A percentile compares a stretch with the other conserved stretches of the same genome.
These are phyloP conservation scores for Pythium vanterpoolii DNA, from an alignment of 352 stramenopile genomes.

Conservation along the genomic window DNA sequence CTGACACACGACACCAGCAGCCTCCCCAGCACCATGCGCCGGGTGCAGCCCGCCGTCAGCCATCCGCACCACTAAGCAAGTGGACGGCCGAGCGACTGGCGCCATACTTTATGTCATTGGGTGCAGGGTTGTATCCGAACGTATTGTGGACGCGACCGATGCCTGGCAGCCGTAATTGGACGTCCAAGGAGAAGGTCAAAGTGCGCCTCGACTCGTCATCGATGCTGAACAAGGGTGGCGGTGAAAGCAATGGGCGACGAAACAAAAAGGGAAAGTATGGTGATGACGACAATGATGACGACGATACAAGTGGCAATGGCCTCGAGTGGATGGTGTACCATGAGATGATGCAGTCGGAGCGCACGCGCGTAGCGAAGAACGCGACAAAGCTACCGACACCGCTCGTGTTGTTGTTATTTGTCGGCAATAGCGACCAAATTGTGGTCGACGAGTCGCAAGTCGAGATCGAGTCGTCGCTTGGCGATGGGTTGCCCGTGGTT, in stretches of 20 bases:
- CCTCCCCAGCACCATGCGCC: not conserved
- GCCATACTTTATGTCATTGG: constrained; percentile 64
- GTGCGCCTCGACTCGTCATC: constrained; percentile 62
- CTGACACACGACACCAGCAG: constrained; percentile 13
- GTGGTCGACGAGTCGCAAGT: constrained; percentile 29
- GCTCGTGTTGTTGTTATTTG: constrained; percentile 57
- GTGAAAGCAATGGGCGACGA: constrained; percentile 13
- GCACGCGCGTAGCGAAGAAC: constrained; percentile 63
- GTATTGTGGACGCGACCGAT: constrained; percentile 44
- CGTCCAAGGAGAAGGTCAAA: constrained; percentile 80
- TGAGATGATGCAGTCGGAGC: constrained; percentile 84
- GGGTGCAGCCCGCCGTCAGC: not conserved
- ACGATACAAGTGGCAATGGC: constrained; percentile 22
- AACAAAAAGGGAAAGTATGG: constrained; percentile 15
- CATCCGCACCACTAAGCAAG: not conserved
- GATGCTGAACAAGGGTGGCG: constrained; percentile 32
- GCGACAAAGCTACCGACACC: constrained; percentile 60
- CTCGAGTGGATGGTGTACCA: constrained; percentile 80
- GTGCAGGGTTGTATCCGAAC: constrained; percentile 75
- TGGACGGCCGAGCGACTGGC: constrained; percentile 33
- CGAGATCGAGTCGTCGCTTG: constrained; percentile 14
- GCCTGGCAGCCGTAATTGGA: constrained; percentile 56
- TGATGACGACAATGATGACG: constrained; percentile 27
- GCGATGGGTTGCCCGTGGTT: constrained; percentile 27
- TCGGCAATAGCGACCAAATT: constrained; percentile 38